Conservation (phyloP, 495 filamentous ascomycete species). For the Penicillium tannophilum region DNA sequence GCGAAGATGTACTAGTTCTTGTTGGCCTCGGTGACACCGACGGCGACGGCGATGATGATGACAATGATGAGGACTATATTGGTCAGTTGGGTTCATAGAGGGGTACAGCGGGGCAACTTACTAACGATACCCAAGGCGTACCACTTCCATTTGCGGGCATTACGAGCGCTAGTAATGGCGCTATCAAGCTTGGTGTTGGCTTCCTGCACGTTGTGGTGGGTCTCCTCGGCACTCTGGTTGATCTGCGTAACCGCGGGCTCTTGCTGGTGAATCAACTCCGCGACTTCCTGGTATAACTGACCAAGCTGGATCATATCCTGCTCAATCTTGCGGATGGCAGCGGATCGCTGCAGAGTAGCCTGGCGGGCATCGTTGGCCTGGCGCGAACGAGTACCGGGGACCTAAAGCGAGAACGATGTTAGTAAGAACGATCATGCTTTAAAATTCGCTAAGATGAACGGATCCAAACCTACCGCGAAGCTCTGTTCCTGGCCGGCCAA, state of each 20-base stretch:
- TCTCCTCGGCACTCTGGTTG: slow-evolving; percentile 78
- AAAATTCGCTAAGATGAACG: neutral
- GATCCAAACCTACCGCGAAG: slow-evolving; percentile 54
- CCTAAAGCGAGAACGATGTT: slow-evolving; percentile 39
- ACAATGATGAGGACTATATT: slow-evolving; percentile 51
- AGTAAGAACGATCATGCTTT: neutral
- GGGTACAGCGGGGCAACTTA: slow-evolving; percentile 50
- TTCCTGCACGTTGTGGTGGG: slow-evolving; percentile 73
- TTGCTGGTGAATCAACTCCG: slow-evolving; percentile 79
- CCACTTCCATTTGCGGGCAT: slow-evolving; percentile 95
- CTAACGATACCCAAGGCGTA: slow-evolving; percentile 81
- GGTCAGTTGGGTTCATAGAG: slow-evolving; percentile 4
- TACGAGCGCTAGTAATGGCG: slow-evolving; percentile 78
- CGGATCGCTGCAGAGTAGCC: slow-evolving; percentile 80
- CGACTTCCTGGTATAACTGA: slow-evolving; percentile 82
- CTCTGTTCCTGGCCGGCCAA: slow-evolving; percentile 70
- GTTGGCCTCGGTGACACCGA: slow-evolving; percentile 47
- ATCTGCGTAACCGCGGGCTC: slow-evolving; percentile 75
- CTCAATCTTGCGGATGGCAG: slow-evolving; percentile 89
- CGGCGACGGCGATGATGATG: slow-evolving; percentile 52
- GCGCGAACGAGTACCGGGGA: slow-evolving; percentile 70
- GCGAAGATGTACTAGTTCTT: slow-evolving; percentile 20
- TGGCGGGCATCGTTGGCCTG: slow-evolving; percentile 76
- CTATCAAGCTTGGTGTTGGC: slow-evolving; percentile 77
- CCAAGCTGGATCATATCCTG: slow-evolving; percentile 81